Evolutionary conservation across 176 grass and related monocot species (phyloP).

Genomic region (Triticum turgidum): DNA sequence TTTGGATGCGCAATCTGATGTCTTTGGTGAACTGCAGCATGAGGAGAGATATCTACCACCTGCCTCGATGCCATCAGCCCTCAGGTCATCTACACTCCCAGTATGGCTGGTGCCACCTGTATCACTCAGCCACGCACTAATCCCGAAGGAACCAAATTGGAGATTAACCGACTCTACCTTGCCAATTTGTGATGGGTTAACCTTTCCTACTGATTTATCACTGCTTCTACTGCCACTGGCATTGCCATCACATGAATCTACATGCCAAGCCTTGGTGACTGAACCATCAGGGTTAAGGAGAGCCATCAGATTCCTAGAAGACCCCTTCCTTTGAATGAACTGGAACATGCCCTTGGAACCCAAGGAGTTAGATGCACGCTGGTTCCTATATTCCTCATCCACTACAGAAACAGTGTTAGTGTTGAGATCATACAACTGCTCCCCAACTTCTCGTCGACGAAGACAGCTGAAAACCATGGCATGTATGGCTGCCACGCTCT

Average conservation of each 20-base stretch:
- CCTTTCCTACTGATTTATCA: slow-evolving; percentile 41
- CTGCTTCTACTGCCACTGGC: slow-evolving; percentile 17
- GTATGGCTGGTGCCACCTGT: slow-evolving; percentile 70
- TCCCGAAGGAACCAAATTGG: slow-evolving; percentile 85
- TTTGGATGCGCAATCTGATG: slow-evolving; percentile 68
- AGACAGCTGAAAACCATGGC: slow-evolving; percentile 89
- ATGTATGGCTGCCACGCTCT: slow-evolving; percentile 83
- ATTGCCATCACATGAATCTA: slow-evolving; percentile 40
- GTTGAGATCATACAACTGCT: slow-evolving; percentile 69
- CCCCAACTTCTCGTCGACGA: slow-evolving; percentile 57
- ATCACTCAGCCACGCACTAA: slow-evolving; percentile 80
- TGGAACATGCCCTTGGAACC: slow-evolving; percentile 95
- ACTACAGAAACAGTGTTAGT: slow-evolving; percentile 69
- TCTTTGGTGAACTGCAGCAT: slow-evolving; percentile 78
- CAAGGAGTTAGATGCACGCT: slow-evolving; percentile 78
- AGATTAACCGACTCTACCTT: slow-evolving; percentile 79
- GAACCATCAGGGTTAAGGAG: slow-evolving; percentile 85
- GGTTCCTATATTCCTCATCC: slow-evolving; percentile 79
- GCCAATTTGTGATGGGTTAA: slow-evolving; percentile 60
- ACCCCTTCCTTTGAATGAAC: slow-evolving; percentile 85
- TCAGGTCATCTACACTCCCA: slow-evolving; percentile 69
- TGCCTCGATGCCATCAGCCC: slow-evolving; percentile 44
- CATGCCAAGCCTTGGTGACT: slow-evolving; percentile 87
- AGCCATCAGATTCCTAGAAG: slow-evolving; percentile 85
- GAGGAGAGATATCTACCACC: slow-evolving; percentile 52